Conservation (phyloP, 2,329 filamentous ascomycete species). For the Penicillium sp. region DNA sequence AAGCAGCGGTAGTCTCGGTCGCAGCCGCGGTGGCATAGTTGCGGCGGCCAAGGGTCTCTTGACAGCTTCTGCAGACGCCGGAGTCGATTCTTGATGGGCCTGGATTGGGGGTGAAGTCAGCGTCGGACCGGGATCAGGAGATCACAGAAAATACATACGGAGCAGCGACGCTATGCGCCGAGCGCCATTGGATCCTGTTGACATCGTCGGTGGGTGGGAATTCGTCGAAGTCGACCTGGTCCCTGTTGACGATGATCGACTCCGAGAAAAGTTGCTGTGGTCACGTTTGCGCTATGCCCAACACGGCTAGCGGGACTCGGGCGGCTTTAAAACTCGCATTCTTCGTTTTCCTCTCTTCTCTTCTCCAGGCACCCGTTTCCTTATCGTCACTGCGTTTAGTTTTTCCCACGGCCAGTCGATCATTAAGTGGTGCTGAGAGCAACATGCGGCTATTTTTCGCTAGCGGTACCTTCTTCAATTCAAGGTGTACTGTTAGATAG, state of each 20-base stretch:
- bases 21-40: slow-evolving; percentile 42
- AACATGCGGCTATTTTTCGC: slow-evolving; percentile 95
- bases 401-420: slow-evolving; percentile 73
- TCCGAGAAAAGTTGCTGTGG: slow-evolving; percentile 41
- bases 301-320: slow-evolving; percentile 21
- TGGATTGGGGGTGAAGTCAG: slow-evolving; percentile 14
- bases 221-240: slow-evolving; percentile 12
- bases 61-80: slow-evolving; percentile 45
- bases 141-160: slow-evolving; percentile 30
- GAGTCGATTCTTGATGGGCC: slow-evolving; percentile 40
- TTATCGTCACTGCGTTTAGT: slow-evolving; percentile 86
- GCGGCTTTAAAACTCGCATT: slow-evolving; percentile 25
- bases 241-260: slow-evolving; percentile 18
- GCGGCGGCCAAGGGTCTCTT: slow-evolving; percentile 41
- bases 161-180: slow-evolving; percentile 41
- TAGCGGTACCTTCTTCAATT: slow-evolving; percentile 79
- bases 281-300: slow-evolving; percentile 35
- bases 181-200: slow-evolving; percentile 42
- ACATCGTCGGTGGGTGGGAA: slow-evolving; percentile 31
- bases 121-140: slow-evolving; percentile 12
- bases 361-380: slow-evolving; percentile 69
- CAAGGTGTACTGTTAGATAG: slow-evolving; percentile 97
- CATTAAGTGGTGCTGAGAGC: slow-evolving; percentile 90
- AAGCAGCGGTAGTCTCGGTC: slow-evolving; percentile 37
- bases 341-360: slow-evolving; percentile 36